phyloP scores from a whole-genome alignment of 2,329 filamentous ascomycete genomes.

The Teratosphaeria viscida region DNA sequence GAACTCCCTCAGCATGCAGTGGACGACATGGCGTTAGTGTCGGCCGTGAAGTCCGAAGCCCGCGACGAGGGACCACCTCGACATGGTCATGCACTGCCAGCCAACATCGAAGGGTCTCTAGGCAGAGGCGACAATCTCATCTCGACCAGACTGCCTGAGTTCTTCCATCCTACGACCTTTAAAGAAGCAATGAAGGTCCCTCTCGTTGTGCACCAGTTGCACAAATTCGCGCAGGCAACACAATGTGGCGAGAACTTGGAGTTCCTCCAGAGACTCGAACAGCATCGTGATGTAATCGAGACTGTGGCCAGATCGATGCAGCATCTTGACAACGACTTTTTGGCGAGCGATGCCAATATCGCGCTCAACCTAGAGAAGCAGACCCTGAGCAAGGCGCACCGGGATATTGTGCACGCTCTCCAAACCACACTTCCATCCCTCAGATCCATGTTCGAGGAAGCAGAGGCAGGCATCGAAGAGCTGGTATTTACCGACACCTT shows the following conservation, averaged over 20 bases:
- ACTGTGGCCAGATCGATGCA: slow-evolving; percentile 3
- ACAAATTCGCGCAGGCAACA: slow-evolving; percentile 2
- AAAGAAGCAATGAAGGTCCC: slow-evolving; percentile 5
- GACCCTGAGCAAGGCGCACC: background rate
- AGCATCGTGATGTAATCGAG: slow-evolving; percentile 1
- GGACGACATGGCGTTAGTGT: background rate
- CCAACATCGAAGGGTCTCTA: background rate
- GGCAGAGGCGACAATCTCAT: background rate
- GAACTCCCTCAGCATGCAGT: background rate
- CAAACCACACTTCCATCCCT: slow-evolving; percentile 1
- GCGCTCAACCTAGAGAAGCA: slow-evolving; percentile 6
- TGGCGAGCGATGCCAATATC: slow-evolving; percentile 1
- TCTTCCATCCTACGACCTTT: slow-evolving; percentile 5
- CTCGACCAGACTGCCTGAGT: slow-evolving; percentile 5
- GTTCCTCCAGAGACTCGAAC: slow-evolving; percentile 4
- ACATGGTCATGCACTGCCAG: background rate
- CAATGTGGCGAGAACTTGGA: slow-evolving; percentile 8
- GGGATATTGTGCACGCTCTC: slow-evolving; percentile 3
- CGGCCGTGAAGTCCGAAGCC: background rate
- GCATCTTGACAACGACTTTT: slow-evolving; percentile 6
- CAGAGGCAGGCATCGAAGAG: slow-evolving; percentile 6
- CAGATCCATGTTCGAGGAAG: slow-evolving; percentile 6
- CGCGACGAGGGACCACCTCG: background rate
- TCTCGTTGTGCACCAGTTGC: slow-evolving; percentile 5
- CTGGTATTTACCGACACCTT: slow-evolving; percentile 33